These are phyloP conservation scores for Cylindrotheca closterium DNA, from an alignment of 108 stramenopile species.

Conservation along the genomic window DNA sequence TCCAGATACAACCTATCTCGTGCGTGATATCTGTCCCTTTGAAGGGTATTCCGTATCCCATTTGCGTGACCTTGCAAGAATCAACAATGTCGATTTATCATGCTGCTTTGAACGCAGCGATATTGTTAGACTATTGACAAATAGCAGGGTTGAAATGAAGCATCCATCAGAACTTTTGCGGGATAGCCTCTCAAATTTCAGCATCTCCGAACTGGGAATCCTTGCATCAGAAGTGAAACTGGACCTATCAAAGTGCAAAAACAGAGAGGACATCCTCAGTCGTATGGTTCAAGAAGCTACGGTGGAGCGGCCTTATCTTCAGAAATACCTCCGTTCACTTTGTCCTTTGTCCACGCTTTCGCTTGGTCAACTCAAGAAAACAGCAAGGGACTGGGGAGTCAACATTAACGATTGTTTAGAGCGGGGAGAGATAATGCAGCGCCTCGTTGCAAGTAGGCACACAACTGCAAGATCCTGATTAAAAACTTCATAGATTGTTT, in stretches of 20 bases:
- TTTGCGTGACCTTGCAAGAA: constrained; percentile 21
- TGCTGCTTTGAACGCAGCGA: constrained; percentile 33
- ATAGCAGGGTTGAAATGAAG: not conserved
- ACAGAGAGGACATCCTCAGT: constrained; percentile 28
- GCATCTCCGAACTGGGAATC: constrained; percentile 31
- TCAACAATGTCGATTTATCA: constrained; percentile 27
- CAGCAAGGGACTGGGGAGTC: constrained; percentile 34
- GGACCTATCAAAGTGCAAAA: constrained; percentile 24
- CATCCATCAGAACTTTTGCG: constrained; percentile 1
- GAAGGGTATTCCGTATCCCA: constrained; percentile 19
- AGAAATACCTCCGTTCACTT: constrained; percentile 34
- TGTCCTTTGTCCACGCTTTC: constrained; percentile 29
- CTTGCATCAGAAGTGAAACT: constrained; percentile 27
- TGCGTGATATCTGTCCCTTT: constrained; percentile 1
- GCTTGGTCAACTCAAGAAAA: constrained; percentile 29
- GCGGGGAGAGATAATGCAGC: constrained; percentile 47
- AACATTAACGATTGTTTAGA: constrained; percentile 56
- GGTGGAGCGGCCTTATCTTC: constrained; percentile 29
- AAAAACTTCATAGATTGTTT: too few relatives aligned
- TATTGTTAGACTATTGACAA: constrained; percentile 20
- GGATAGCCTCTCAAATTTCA: constrained; percentile 18
- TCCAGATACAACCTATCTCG: too few relatives aligned
- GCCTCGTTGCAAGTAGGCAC: constrained; percentile 25
- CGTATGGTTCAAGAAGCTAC: constrained; percentile 15
- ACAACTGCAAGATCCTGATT: too few relatives aligned